phyloP scores from a whole-genome alignment of 169 alveolate species.

The Eimeria nieschulzi region DNA sequence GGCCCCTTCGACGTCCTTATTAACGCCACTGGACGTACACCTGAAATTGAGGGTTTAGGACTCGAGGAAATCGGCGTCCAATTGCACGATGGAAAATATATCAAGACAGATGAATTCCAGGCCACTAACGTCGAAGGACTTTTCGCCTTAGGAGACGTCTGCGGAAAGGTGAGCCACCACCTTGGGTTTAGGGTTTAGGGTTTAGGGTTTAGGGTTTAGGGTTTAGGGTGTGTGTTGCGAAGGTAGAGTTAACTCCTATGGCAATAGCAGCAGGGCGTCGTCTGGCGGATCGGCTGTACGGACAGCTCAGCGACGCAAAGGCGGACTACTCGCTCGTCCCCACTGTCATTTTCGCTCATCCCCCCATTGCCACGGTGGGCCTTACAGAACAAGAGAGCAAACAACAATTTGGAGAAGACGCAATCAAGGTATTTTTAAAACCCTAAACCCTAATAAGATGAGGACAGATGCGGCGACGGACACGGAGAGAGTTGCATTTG shows the following conservation, averaged over 20 bases:
- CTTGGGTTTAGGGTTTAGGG: neutral
- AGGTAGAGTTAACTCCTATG: slow-evolving; percentile 93
- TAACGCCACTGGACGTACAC: slow-evolving; percentile 88
- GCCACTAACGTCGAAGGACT: slow-evolving; percentile 81
- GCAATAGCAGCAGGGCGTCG: slow-evolving; percentile 96
- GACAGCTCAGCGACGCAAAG: slow-evolving; percentile 68
- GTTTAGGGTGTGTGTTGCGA: slow-evolving; percentile 17
- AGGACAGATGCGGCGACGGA: neutral
- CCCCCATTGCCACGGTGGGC: slow-evolving; percentile 92
- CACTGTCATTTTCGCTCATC: slow-evolving; percentile 92
- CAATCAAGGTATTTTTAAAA: slow-evolving; percentile 82
- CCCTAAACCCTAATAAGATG: neutral
- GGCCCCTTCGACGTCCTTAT: slow-evolving; percentile 83
- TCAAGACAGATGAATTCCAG: slow-evolving; percentile 85
- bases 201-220: slow-evolving; percentile 40
- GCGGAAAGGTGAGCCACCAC: slow-evolving; percentile 53
- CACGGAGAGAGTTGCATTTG: neutral
- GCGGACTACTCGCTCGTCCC: slow-evolving; percentile 89
- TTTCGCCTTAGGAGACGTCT: slow-evolving; percentile 85
- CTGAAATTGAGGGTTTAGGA: neutral
- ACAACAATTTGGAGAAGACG: slow-evolving; percentile 88
- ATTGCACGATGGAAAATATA: slow-evolving; percentile 76
- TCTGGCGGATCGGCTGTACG: slow-evolving; percentile 91
- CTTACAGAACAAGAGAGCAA: slow-evolving; percentile 90
- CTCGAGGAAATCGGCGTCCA: slow-evolving; percentile 56